These are phyloP conservation scores for Chamaecrista fasciculata DNA, from an alignment of 306 rosid species.

Conservation along the genomic window DNA sequence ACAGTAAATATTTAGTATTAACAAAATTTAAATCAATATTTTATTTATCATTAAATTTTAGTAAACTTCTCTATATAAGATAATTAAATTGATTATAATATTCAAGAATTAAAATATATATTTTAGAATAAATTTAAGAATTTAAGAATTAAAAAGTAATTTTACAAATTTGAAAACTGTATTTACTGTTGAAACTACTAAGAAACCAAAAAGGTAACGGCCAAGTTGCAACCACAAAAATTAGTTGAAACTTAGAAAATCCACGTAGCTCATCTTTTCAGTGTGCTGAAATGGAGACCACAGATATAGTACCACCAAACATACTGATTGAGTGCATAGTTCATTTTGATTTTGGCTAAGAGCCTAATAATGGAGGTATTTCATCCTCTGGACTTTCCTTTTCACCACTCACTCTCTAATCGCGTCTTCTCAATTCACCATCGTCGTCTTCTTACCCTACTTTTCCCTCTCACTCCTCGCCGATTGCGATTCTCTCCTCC, in stretches of 20 bases:
- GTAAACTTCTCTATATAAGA: too few species aligned
- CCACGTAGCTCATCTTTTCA: neutral
- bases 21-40: too few species aligned
- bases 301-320: neutral
- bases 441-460: neutral
- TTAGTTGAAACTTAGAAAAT: neutral
- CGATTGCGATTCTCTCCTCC: neutral
- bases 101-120: too few species aligned
- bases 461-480: constrained; percentile 11
- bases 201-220: neutral
- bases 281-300: neutral
- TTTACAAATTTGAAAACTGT: too few species aligned
- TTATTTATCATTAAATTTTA: too few species aligned
- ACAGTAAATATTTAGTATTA: too few species aligned
- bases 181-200: too few species aligned
- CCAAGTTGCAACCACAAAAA: neutral
- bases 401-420: neutral
- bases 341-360: neutral
- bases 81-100: too few species aligned
- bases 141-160: too few species aligned
- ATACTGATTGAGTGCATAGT: neutral
- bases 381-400: neutral
- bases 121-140: too few species aligned
- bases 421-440: neutral
- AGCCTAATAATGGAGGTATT: neutral